Evolutionary conservation across 1,139 yeast genomes (phyloP).

Genomic region (Yamadazyma diddensiae): DNA sequence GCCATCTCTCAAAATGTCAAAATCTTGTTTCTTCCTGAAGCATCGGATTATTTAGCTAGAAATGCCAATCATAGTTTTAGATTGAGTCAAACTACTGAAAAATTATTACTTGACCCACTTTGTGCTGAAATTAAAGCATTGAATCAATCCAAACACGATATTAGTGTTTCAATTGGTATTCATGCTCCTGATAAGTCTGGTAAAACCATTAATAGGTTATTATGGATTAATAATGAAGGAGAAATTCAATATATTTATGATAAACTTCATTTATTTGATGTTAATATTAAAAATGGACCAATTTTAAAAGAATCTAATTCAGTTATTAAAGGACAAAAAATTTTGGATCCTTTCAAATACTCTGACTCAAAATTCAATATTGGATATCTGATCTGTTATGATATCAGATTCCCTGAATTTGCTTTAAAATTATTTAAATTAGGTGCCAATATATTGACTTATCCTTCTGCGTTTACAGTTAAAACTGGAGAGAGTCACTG

Average conservation of each 20-base stretch:
- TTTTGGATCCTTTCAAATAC: conserved; percentile 51
- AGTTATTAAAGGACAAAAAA: conserved; percentile 70
- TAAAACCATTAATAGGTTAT: conserved; percentile 52
- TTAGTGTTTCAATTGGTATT: conserved; percentile 59
- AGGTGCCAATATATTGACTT: conserved; percentile 80
- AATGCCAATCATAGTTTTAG: conserved; percentile 62
- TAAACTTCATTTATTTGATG: conserved; percentile 87
- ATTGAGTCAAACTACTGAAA: conserved; percentile 52
- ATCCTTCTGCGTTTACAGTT: conserved; percentile 90
- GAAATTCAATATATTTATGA: conserved; percentile 66
- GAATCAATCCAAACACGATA: conserved; percentile 14
- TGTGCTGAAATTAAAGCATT: conserved; percentile 39
- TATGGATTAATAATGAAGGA: conserved; percentile 70
- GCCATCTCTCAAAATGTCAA: conserved; percentile 61
- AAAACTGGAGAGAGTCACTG: conserved; percentile 92
- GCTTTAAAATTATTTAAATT: conserved; percentile 58
- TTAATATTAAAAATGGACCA: conserved; percentile 73
- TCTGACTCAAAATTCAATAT: conserved; percentile 39
- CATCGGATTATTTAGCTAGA: conserved; percentile 80
- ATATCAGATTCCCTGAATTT: conserved; percentile 84
- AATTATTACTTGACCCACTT: conserved; percentile 51
- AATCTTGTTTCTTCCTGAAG: conserved; percentile 86
- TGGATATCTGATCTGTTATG: conserved; percentile 84
- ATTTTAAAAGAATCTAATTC: conserved; percentile 72
- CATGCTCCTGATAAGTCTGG: conserved; percentile 73